These are phyloP conservation scores for Coelastrella sp. DNA, from an alignment of 139 green algal species.

Conservation along the genomic window DNA sequence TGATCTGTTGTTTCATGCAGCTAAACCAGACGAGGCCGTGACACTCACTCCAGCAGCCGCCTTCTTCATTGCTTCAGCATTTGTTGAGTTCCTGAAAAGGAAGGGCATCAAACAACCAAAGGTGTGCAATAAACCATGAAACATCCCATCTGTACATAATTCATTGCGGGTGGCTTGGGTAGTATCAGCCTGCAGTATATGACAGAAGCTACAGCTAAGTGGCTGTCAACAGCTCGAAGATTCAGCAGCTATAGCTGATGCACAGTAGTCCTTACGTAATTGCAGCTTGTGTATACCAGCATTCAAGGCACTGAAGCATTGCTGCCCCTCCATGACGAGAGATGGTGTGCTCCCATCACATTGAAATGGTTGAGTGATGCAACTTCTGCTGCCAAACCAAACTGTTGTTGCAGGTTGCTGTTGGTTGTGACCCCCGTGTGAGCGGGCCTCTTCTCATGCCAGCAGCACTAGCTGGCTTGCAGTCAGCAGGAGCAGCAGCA, in stretches of 20 bases:
- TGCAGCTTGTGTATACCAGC: too few relatives aligned
- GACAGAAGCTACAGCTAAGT: neutral
- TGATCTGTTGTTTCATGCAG: neutral
- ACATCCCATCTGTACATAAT: neutral
- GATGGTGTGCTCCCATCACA: too few relatives aligned
- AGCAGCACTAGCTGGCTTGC: slow-evolving; percentile 75
- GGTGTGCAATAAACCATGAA: neutral
- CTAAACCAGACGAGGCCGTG: slow-evolving; percentile 66
- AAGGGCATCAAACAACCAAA: slow-evolving; percentile 39
- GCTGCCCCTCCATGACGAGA: too few relatives aligned
- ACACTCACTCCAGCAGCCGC: slow-evolving; percentile 78
- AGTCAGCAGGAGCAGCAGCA: slow-evolving; percentile 66
- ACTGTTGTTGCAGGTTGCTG: slow-evolving; percentile 44
- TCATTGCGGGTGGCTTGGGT: neutral
- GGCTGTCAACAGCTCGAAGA: too few relatives aligned
- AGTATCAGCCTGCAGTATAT: too few relatives aligned
- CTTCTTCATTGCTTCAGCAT: slow-evolving; percentile 87
- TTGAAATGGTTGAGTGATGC: too few relatives aligned
- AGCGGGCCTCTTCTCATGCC: slow-evolving; percentile 69
- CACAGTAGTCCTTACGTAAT: too few relatives aligned
- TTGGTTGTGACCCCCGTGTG: slow-evolving; percentile 88
- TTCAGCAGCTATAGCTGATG: too few relatives aligned
- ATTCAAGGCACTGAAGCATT: too few relatives aligned
- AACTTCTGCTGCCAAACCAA: neutral
- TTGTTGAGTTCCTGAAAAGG: slow-evolving; percentile 81